phyloP scores from a whole-genome alignment of 2,329 filamentous ascomycete genomes.

The Pseudopyricularia cyperi region DNA sequence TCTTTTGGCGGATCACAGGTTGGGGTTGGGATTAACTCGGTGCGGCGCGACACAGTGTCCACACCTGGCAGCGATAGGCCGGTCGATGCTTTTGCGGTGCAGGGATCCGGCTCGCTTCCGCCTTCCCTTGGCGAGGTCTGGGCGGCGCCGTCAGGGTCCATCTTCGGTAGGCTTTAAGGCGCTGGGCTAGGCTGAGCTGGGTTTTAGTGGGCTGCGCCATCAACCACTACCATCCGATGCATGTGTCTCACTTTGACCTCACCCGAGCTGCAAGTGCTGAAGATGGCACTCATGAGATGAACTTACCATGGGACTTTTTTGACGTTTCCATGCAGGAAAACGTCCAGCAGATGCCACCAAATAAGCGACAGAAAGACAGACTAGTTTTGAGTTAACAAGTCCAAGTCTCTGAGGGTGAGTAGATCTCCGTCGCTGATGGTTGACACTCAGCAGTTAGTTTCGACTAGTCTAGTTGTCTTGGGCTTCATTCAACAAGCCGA shows the following conservation, averaged over 20 bases:
- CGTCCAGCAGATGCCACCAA: too few species aligned
- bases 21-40: neutral
- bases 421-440: too few species aligned
- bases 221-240: too few species aligned
- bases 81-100: neutral
- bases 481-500: too few species aligned
- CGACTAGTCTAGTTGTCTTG: too few species aligned
- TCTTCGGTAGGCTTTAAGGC: neutral
- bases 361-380: too few species aligned
- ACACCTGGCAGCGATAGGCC: neutral
- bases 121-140: neutral
- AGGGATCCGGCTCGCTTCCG: neutral
- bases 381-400: too few species aligned
- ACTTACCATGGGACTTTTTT: neutral
- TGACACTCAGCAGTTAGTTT: too few species aligned
- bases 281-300: neutral
- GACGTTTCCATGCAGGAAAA: neutral
- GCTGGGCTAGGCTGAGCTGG: neutral
- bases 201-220: neutral
- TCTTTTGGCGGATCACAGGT: too few species aligned
- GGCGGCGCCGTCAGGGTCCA: neutral
- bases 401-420: too few species aligned
- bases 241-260: neutral
- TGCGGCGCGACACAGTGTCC: neutral
- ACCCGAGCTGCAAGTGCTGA: neutral